Base-by-base conservation (phyloP, 192 early-diverging fungal species). In the Coemansia umbellata region DNA sequence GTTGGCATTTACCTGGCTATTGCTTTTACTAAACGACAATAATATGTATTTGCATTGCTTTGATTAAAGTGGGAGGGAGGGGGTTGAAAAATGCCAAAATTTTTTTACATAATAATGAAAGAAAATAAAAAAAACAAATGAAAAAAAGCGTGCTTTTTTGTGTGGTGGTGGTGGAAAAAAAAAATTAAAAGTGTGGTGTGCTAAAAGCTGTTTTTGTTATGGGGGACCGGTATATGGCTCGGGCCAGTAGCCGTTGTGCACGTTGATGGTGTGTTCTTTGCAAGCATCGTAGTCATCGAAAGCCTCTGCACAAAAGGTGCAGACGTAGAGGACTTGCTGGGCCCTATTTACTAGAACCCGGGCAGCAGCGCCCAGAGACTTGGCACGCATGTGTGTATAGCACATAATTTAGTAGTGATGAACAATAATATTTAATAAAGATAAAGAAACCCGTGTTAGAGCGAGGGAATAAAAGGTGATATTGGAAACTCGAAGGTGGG, bases 1-100 rank as follows among this genome's bases (percentile, higher is more conserved):
- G 82, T 87, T 17, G 88, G 90, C 62, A 79, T 77, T 35, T 75
- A 55, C 36, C 19, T 65, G 33, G 63, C 63, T 9, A 59, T 74
- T 3, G 70, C 52, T 2, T 69, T 74, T 37, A 22, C 24, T 9
- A 69, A 61, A 14, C 18, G 9, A 10, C 17, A 39, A 26, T 28
- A 53, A 31, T 13, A 1, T 17, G 8, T 50, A 50, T 32, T 50
- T 40, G n/a, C 21, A 40, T 40, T 8, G 21, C 21, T 5, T 18
- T 40, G 5, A 8, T 40, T 5, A n/a, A n/a, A n/a, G n/a, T 35
- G 33, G n/a, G 33, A 35, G 33, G n/a, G 4, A 35, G 33, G 2
- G 0, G 2, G 40, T n/a, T n/a, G 3, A 18, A 42, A 42, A 42
- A 8, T n/a, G 17, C 0, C 3, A 42, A n/a, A 42, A 42, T 42